Conservation (phyloP, 1,284 basidiomycete species). For the Microbotryum silenes-acaulis region DNA sequence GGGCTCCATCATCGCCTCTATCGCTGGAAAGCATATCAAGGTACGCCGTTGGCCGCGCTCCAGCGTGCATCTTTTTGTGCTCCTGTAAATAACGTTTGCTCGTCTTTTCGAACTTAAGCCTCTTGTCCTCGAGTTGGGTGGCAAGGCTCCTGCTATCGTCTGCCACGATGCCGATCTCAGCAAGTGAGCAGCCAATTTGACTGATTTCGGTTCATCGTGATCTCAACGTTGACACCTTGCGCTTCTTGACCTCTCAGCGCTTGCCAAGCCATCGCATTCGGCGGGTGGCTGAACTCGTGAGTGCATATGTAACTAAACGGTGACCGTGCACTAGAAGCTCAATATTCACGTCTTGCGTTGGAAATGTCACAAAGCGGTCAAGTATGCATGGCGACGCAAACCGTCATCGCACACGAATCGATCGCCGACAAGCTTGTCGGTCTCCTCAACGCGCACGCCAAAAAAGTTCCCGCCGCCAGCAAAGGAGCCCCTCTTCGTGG, state of each 20-base stretch:
- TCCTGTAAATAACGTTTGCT: too few relatives aligned
- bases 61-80: too few relatives aligned
- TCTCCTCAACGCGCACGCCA: constrained; percentile 14
- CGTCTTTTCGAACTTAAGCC: neutral
- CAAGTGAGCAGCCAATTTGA: constrained; percentile 44
- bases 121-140: constrained; percentile 45
- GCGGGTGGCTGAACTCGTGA: constrained; percentile 52
- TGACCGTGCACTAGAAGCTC: too few relatives aligned
- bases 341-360: too few relatives aligned
- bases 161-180: constrained; percentile 56
- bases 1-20: constrained; percentile 37
- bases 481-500: constrained; percentile 24
- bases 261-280: constrained; percentile 46
- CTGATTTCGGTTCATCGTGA: too few relatives aligned
- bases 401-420: constrained; percentile 30
- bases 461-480: constrained; percentile 9
- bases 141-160: constrained; percentile 47
- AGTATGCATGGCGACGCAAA: constrained; percentile 21
- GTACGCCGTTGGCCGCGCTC: too few relatives aligned
- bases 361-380: too few relatives aligned
- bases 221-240: too few relatives aligned
- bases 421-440: constrained; percentile 29
- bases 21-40: constrained; percentile 41
- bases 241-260: constrained; percentile 22
- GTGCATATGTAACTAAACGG: neutral